Evolutionary conservation across 306 rosid species (phyloP), one percentile per base, ranked within the genome.

Genomic region (Clitoria ternatea): DNA sequence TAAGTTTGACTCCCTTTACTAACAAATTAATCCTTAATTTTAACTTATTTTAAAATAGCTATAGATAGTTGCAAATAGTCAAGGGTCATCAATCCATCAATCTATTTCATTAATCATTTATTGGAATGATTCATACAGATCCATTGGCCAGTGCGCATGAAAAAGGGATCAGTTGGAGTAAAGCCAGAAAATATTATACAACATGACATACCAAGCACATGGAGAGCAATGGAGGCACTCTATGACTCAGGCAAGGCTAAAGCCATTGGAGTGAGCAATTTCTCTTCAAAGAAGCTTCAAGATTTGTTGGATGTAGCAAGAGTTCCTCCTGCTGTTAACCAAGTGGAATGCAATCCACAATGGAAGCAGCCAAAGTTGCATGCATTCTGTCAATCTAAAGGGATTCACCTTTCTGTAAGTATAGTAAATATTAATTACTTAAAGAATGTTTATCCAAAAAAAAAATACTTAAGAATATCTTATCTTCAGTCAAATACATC

Each of bases 381-480:
- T 2, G 68, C 66, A 6, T 57, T 57, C n/a, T 71, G 68, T 19
- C 26, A 56, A 44, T 43, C 68, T 12, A 57, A 57, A 18, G 76
- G 76, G 20, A 48, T 56, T 29, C 67, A 71, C 35, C 23, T 71
- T 27, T 43, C 47, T 27, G 76, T 43, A 11, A 71, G 67, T 42
- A 27, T 17, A 23, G 4, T 33, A 15, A 13, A 4, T 23, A 17
- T 4, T 37, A 37, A 13, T 40, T 2, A 14, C 11, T 15, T 40
- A 1, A 40, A 40, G 13, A 40, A 10, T 5, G 2, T 19, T 19
- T 22, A 13, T 36, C 18, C 40, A 35, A 44, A n/a, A n/a, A n/a
- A n/a, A n/a, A n/a, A n/a, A n/a, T n/a, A n/a, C n/a, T n/a, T n/a
- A n/a, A n/a, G n/a, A n/a, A 0, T 35, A 24, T 15, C 36, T 8